Evolutionary conservation across 2,329 filamentous ascomycete species (phyloP), one percentile per base, ranked within the genome.

Genomic region (Pestalotiopsis sp.): DNA sequence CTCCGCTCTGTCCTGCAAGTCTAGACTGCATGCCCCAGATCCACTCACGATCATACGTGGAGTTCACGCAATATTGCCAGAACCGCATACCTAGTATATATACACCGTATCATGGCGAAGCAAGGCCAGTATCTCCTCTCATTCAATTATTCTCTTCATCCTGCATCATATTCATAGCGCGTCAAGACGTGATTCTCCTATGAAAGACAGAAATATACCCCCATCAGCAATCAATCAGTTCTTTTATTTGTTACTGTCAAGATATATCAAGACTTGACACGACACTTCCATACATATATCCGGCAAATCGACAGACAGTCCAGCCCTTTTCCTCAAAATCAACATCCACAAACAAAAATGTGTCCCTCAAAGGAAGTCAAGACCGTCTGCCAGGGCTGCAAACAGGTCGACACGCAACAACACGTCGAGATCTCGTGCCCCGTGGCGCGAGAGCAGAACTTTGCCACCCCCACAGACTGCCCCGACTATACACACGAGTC

Each of bases 351-450:
- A 31, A 7, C 25, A 20, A 68, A 11, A 12, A 70, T 70, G 69
- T 70, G 69, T 39, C 67, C 67, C 4, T 70, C 69, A 36, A 69
- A 69, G 61, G 38, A 67, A n/a, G 49, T 69, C n/a, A 66, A 62
- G 25, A 62, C 65, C n/a, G 63, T 70, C 62, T 70, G 69, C 49
- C 69, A 68, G 62, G 69, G 67, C 57, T 70, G 69, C 59, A 66
- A 63, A 17, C 20, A 59, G 25, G 57, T 70, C 38, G 63, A 56
- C 45, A 62, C 58, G 20, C 57, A 70, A 20, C 66, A 70, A 52
- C 66, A 64, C 31, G 20, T 68, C 14, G 63, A 70, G 36, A 66
- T 68, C 64, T 61, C 25, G 31, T 70, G 69, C 61, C 69, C 69
- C n/a, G 59, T 58, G 23, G 69, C 66, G 17, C 20, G 69, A 63